These are phyloP conservation scores for Apophysomyces variabilis DNA, from an alignment of 371 early-diverging fungal species.

Conservation along the genomic window DNA sequence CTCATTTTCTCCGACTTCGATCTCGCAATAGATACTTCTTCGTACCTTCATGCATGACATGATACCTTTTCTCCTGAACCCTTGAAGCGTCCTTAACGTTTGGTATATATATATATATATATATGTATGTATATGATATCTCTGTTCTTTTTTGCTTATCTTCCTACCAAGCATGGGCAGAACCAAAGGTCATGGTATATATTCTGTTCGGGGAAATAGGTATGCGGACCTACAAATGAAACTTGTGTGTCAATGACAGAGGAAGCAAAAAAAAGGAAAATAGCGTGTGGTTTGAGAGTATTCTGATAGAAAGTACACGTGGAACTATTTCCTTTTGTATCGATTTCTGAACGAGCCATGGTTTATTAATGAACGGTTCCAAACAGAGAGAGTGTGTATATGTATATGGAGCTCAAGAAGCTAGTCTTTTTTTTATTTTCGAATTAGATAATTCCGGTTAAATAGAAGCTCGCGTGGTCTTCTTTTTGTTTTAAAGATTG, in stretches of 20 bases:
- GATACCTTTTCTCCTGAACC: neutral
- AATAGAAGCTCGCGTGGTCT: conserved; percentile 5
- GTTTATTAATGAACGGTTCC: conserved; percentile 4
- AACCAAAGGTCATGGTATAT: neutral
- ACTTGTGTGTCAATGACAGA: neutral
- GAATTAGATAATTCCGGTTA: conserved; percentile 3
- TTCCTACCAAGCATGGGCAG: neutral
- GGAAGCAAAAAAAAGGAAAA: conserved; percentile 10
- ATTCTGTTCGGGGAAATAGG: neutral
- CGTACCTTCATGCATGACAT: neutral
- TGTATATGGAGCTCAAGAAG: neutral
- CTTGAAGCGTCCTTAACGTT: neutral
- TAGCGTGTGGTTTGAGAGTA: neutral
- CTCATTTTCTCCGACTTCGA: conserved; percentile 3
- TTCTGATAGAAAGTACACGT: neutral
- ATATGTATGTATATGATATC: neutral
- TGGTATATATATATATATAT: neutral
- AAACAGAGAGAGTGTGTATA: too few relatives aligned
- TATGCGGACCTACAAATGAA: neutral
- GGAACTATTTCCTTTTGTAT: conserved; percentile 4
- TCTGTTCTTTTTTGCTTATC: neutral
- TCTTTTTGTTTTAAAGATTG: neutral
- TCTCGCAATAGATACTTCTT: neutral
- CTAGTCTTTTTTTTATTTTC: neutral
- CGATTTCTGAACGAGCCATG: conserved; percentile 6